Conservation (phyloP, 495 filamentous ascomycete species). For the Annulohypoxylon nitens region DNA sequence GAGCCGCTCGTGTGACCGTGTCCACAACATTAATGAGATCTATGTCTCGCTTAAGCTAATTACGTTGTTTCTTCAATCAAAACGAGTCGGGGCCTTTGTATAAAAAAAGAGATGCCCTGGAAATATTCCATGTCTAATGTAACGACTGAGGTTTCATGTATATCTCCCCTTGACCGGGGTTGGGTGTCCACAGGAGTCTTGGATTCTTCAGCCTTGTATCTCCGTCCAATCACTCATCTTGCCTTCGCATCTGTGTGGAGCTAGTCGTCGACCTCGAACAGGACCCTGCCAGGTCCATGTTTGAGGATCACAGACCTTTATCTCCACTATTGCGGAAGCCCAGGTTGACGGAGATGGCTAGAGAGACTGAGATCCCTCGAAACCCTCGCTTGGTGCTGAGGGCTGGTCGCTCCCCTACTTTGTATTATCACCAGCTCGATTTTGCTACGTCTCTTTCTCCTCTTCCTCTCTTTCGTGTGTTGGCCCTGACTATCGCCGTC, state of each 20-base stretch:
- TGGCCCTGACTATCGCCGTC: slow-evolving; percentile 33
- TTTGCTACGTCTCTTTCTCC: slow-evolving; percentile 25
- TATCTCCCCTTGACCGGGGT: slow-evolving; percentile 34
- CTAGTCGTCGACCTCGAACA: slow-evolving; percentile 44
- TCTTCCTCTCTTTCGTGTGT: slow-evolving; percentile 29
- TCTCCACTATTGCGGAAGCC: slow-evolving; percentile 40
- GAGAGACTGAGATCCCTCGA: slow-evolving; percentile 30
- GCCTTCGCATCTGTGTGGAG: slow-evolving; percentile 37
- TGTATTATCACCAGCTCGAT: slow-evolving; percentile 22
- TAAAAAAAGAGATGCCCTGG: slow-evolving; percentile 21
- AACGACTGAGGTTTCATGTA: slow-evolving; percentile 43
- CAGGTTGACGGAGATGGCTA: slow-evolving; percentile 31
- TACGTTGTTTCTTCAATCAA: slow-evolving; percentile 19
- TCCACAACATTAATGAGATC: slow-evolving; percentile 27
- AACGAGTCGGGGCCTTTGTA: slow-evolving; percentile 13
- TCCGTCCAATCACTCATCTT: slow-evolving; percentile 38
- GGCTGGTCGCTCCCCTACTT: slow-evolving; percentile 27
- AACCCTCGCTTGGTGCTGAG: slow-evolving; percentile 33
- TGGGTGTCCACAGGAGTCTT: slow-evolving; percentile 35
- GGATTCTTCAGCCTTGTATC: slow-evolving; percentile 38
- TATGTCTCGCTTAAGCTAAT: slow-evolving; percentile 15
- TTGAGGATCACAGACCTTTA: slow-evolving; percentile 48
- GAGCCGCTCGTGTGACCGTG: slow-evolving; percentile 4
- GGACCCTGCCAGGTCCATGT: slow-evolving; percentile 46
- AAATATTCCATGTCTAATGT: slow-evolving; percentile 31